These are phyloP conservation scores for Monilinia laxa DNA, from an alignment of 2,329 filamentous ascomycete genomes.

Conservation along the genomic window DNA sequence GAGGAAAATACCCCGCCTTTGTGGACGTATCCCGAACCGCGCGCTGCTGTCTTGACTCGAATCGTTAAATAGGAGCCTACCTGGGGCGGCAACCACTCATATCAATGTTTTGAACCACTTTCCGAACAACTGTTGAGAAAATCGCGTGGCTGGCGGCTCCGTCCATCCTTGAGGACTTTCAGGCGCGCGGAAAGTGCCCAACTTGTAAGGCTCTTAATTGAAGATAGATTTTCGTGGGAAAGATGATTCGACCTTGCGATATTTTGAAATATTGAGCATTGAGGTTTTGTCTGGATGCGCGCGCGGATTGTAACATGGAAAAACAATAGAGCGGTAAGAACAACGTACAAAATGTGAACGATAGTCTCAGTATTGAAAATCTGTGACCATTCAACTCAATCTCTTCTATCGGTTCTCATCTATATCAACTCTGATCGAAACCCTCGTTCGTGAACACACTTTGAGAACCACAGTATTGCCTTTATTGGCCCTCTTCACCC, in stretches of 20 bases:
- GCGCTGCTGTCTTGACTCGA: slow-evolving; percentile 19
- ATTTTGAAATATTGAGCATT: slow-evolving; percentile 1
- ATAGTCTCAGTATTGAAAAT: background rate
- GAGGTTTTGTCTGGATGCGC: slow-evolving; percentile 2
- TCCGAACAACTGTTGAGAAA: slow-evolving; percentile 27
- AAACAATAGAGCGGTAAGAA: background rate
- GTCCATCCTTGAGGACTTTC: slow-evolving; percentile 18
- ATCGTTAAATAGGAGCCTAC: slow-evolving; percentile 6
- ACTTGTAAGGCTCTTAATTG: slow-evolving; percentile 24
- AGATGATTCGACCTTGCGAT: slow-evolving; percentile 15
- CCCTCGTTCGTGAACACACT: background rate
- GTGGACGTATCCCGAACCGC: slow-evolving; percentile 5
- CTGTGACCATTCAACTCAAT: background rate
- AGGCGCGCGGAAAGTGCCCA: slow-evolving; percentile 35
- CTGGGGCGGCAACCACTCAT: slow-evolving; percentile 33
- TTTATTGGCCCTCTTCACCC: background rate
- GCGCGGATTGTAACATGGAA: slow-evolving; percentile 11
- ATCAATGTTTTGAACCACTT: slow-evolving; percentile 33
- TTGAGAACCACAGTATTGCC: background rate
- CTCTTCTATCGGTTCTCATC: slow-evolving; percentile 5
- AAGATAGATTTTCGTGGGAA: slow-evolving; percentile 17
- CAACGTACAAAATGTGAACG: slow-evolving; percentile 11
- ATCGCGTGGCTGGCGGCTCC: slow-evolving; percentile 33
- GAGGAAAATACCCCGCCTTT: background rate
- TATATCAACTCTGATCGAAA: slow-evolving; percentile 6